Evolutionary conservation across 176 grass and related monocot genomes (phyloP).

Genomic region (Guadua angustifolia): DNA sequence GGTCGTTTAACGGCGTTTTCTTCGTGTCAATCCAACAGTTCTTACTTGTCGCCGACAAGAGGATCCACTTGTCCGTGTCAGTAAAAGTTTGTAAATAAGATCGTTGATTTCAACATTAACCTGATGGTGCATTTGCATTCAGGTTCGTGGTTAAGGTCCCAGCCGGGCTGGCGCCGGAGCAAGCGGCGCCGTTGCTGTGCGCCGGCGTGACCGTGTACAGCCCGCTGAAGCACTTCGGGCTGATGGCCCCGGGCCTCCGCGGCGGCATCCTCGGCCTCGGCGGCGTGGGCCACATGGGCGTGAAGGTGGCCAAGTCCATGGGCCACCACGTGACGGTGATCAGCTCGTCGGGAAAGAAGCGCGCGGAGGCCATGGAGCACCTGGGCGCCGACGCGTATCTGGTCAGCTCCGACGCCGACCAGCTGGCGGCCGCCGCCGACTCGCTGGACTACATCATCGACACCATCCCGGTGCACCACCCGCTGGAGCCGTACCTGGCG

Average conservation of each 20-base stretch:
- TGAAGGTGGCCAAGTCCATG: constrained; percentile 89
- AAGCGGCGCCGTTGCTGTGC: constrained; percentile 88
- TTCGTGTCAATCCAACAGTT: too few relatives aligned
- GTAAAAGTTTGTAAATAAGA: background rate
- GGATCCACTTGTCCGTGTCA: background rate
- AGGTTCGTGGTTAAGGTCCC: constrained; percentile 95
- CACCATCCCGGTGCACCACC: constrained; percentile 83
- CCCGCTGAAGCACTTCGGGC: constrained; percentile 85
- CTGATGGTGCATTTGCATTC: background rate
- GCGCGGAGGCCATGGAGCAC: constrained; percentile 75
- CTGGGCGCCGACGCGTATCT: constrained; percentile 92
- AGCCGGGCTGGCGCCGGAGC: constrained; percentile 63
- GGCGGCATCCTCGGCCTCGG: constrained; percentile 81
- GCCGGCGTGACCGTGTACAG: constrained; percentile 95
- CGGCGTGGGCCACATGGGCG: constrained; percentile 97
- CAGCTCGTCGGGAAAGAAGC: constrained; percentile 88
- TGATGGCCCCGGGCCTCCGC: constrained; percentile 59
- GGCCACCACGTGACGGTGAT: constrained; percentile 95
- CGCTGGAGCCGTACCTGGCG: constrained; percentile 80
- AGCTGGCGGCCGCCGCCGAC: constrained; percentile 61
- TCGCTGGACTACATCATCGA: constrained; percentile 95
- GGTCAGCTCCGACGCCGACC: constrained; percentile 65
- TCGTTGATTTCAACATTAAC: background rate
- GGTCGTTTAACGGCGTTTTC: too few relatives aligned
- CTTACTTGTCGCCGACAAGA: background rate